A percentile compares a stretch with the other conserved stretches of the same genome.
These are phyloP conservation scores for Kurtzmaniella fragi DNA, from an alignment of 805 yeast species.

Conservation along the genomic window DNA sequence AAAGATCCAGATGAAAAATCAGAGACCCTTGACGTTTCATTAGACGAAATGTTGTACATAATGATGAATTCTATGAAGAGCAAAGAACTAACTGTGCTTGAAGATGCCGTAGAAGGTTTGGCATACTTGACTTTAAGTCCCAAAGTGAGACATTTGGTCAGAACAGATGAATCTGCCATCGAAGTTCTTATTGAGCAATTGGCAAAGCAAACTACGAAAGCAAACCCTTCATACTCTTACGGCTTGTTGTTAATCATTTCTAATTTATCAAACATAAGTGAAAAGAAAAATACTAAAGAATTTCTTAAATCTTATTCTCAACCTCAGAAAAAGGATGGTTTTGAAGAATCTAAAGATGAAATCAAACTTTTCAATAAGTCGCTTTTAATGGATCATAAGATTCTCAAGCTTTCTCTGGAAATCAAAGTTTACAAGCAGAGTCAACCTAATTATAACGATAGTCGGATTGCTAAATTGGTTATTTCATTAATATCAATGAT, in stretches of 20 bases:
- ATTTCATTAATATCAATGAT: constrained; percentile 32
- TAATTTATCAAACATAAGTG: constrained; percentile 32
- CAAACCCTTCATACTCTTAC: constrained; percentile 20
- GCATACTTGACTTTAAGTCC: constrained; percentile 44
- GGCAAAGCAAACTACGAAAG: constrained; percentile 3
- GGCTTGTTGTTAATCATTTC: constrained; percentile 39
- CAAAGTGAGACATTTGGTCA: constrained; percentile 23
- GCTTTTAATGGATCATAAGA: constrained; percentile 18
- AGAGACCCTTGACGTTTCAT: constrained; percentile 1
- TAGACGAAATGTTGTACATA: constrained; percentile 27
- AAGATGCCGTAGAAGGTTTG: constrained; percentile 38
- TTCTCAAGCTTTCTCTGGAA: constrained; percentile 13
- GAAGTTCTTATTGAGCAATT: constrained; percentile 12
- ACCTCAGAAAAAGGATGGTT: constrained; percentile 19
- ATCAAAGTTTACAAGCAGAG: constrained; percentile 12
- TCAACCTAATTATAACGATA: constrained; percentile 6
- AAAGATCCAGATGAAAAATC: neutral
- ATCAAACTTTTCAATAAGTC: constrained; percentile 28
- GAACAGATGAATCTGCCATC: constrained; percentile 30
- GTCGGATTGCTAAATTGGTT: constrained; percentile 15
- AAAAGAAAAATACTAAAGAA: constrained; percentile 26
- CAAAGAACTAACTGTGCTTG: constrained; percentile 9
- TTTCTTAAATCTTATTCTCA: constrained; percentile 32
- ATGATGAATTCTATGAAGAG: constrained; percentile 5
- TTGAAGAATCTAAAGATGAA: constrained; percentile 16